A percentile compares a stretch with the other conserved stretches of the same genome.
Evolutionary conservation across 176 grass and related monocot species (phyloP).

Genomic region (Cenchrus purpureus): DNA sequence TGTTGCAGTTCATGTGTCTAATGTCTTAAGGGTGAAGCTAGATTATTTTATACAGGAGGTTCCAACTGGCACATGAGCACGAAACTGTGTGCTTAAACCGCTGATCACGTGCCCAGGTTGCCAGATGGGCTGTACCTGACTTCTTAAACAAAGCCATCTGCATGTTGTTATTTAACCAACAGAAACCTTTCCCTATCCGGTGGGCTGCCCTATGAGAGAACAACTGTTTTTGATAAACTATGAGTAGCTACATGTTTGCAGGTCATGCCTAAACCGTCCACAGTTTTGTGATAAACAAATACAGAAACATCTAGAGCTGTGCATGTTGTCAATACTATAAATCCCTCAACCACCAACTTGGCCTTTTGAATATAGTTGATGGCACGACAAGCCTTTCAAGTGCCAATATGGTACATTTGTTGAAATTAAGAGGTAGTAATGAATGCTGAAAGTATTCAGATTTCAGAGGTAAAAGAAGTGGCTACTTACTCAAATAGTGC

Average conservation of each 20-base stretch:
- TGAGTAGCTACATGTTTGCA: not conserved
- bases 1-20: not conserved
- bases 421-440: not conserved
- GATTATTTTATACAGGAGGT: not conserved
- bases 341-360: not conserved
- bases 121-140: not conserved
- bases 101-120: slow-evolving; percentile 23
- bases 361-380: not conserved
- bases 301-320: not conserved
- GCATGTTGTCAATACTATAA: not conserved
- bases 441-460: not conserved
- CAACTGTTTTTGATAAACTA: slow-evolving; percentile 23
- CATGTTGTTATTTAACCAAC: slow-evolving; percentile 22
- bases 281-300: not conserved
- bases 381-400: not conserved
- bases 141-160: slow-evolving; percentile 36
- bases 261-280: slow-evolving; percentile 10
- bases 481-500: slow-evolving; percentile 52
- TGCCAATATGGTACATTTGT: not conserved
- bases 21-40: not conserved
- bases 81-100: slow-evolving; percentile 42
- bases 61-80: not conserved
- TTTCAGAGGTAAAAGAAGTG: not conserved
- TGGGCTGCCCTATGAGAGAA: slow-evolving; percentile 34
- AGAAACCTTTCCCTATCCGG: slow-evolving; percentile 27